Conservation (phyloP, 352 stramenopile genomes). For the Phytophthora hybrid region DNA sequence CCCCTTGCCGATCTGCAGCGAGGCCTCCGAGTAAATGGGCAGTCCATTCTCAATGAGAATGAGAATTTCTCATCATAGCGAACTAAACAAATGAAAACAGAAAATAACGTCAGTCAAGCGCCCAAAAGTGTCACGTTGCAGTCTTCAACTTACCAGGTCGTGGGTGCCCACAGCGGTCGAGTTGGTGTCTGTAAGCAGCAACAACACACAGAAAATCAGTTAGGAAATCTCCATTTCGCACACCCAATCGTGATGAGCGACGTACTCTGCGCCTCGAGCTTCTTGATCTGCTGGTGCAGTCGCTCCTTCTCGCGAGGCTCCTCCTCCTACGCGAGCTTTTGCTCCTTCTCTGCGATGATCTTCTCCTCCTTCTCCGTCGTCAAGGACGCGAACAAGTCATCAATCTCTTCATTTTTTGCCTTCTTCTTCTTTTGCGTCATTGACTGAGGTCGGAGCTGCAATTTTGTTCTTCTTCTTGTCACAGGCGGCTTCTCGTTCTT, state of each 20-base stretch:
- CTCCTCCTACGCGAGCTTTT: constrained; percentile 59
- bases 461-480: constrained; percentile 66
- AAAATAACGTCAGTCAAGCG: constrained; percentile 13
- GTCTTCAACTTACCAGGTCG: constrained; percentile 60
- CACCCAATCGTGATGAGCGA: background rate
- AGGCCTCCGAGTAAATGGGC: constrained; percentile 88
- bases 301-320: constrained; percentile 53
- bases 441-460: constrained; percentile 1
- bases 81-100: constrained; percentile 42
- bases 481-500: constrained; percentile 66
- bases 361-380: constrained; percentile 84
- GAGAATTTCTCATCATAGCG: constrained; percentile 90
- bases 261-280: constrained; percentile 83
- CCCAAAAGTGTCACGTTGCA: background rate
- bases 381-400: constrained; percentile 80
- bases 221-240: background rate
- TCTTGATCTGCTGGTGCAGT: constrained; percentile 83
- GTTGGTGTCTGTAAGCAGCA: constrained; percentile 71
- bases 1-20: constrained; percentile 85
- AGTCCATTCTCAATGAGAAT: too few relatives aligned
- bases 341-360: constrained; percentile 57
- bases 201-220: background rate
- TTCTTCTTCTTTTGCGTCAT: constrained; percentile 16
- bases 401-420: constrained; percentile 59
- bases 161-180: constrained; percentile 66